Percentiles rank a stretch among this genome's conserved stretches.
phyloP scores from a whole-genome alignment of 306 rosid genomes.

The Luffa aegyptiaca region DNA sequence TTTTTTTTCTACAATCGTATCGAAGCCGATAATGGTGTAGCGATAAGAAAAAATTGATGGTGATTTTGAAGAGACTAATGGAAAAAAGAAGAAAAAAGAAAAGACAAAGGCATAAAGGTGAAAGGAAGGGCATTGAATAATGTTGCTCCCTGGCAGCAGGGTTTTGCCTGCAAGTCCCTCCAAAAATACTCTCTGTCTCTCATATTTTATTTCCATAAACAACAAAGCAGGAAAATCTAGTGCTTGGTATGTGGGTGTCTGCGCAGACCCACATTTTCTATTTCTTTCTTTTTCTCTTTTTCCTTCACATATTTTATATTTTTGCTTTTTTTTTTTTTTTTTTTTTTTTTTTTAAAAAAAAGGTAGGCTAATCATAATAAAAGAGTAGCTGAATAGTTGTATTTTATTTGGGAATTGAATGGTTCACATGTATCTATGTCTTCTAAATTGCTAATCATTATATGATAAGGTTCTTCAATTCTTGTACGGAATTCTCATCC shows the following conservation, averaged over 20 bases:
- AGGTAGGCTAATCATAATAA: not conserved
- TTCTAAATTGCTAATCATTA: not conserved
- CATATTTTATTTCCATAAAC: conserved; percentile 4
- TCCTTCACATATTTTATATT: not conserved
- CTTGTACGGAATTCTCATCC: not conserved
- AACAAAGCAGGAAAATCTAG: conserved; percentile 4
- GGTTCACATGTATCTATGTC: not conserved
- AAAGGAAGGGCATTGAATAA: not conserved
- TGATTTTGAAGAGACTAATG: not conserved
- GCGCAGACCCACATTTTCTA: not conserved
- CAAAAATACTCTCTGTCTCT: not conserved
- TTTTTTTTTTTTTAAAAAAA: not conserved
- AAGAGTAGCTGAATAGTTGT: not conserved
- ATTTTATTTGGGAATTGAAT: not conserved
- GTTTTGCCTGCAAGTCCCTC: conserved; percentile 1
- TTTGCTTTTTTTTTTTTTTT: not conserved
- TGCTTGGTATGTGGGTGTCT: conserved; percentile 2
- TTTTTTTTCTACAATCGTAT: not conserved
- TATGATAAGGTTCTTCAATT: not conserved
- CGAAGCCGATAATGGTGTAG: not conserved
- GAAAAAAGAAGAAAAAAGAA: too few relatives aligned
- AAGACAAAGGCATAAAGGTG: not conserved
- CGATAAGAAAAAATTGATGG: not conserved
- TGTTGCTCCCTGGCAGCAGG: not conserved
- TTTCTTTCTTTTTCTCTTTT: not conserved